Evolutionary conservation across 1,284 basidiomycete genomes (phyloP), one percentile per base, ranked within the genome.

Genomic region (Irpex sp.): DNA sequence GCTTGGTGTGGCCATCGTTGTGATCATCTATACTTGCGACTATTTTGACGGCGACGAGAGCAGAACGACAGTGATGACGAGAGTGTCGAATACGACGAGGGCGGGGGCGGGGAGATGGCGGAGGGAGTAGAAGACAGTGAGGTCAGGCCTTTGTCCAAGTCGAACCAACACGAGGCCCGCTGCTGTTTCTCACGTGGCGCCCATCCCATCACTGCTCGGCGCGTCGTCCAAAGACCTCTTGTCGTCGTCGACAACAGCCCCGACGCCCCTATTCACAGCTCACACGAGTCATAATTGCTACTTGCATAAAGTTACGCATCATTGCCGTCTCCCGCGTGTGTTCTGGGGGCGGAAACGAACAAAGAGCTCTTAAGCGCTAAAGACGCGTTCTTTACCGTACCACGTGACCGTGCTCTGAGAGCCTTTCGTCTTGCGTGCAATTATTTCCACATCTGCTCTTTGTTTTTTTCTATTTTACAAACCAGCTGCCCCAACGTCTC

Each of bases 1-100:
- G 9, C 53, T 57, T 19, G 61, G 47, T 21, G 39, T 33, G 54
- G 55, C 21, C 21, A 50, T 8, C 15, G 46, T 15, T 58, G 61
- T 4, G 21, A 58, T 51, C 61, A 62, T 62, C 11, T n/a, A 47
- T 21, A 51, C 26, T 51, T 51, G 19, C 3, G 19, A 8, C 1
- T 19, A 19, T 19, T 13, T 51, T 1, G 19, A 50, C 31, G 8
- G 37, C 57, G 9, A 49, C n/a, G 21, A 58, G 26, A 51, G 57
- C 49, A 54, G n/a, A 53, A 11, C 21, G 59, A 50, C 15, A 51
- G 2, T 31, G 61, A 49, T 26, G 61, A 21, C 26, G 61, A 63
- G 17, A 64, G 36, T 33, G 31, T 33, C 7, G 61, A 63, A 37
- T 86, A 86, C 46, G 83, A 78, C 63, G 83, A 82, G 33, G 85